A percentile compares a stretch with the other conserved stretches of the same genome.
Conservation (phyloP, 177 flowering plant genomes). For the Tripterygium wilfordii region DNA sequence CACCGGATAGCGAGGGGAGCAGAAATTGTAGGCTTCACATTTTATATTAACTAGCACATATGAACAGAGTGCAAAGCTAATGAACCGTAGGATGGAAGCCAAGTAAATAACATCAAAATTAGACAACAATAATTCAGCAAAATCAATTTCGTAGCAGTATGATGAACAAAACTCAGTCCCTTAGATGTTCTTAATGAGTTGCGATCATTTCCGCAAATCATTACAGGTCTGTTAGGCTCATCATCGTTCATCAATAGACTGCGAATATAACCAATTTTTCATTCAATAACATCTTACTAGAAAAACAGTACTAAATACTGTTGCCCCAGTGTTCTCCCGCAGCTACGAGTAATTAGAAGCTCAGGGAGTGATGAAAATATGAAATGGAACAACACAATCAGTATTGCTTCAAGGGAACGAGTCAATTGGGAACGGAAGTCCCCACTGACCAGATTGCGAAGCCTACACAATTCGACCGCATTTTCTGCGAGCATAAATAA, state of each 20-base stretch:
- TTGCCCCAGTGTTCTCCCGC: conserved; percentile 18
- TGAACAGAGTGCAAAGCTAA: no score
- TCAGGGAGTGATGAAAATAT: conserved; percentile 7
- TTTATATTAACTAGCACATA: no score
- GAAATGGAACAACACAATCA: conserved; percentile 21
- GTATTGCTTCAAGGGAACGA: conserved; percentile 36
- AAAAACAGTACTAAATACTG: no score
- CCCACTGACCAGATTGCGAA: conserved; percentile 28
- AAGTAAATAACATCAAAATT: no score
- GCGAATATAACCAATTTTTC: no score
- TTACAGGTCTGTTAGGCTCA: conserved; percentile 62
- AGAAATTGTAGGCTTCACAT: conserved; percentile 16
- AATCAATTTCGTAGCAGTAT: no score
- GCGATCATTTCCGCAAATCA: conserved; percentile 59
- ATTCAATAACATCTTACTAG: no score
- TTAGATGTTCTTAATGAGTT: conserved; percentile 46
- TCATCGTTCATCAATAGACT: conserved; percentile 33
- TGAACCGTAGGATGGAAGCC: neutral
- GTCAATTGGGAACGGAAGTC: conserved; percentile 24
- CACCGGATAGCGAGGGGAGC: conserved; percentile 47
- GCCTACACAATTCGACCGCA: no score
- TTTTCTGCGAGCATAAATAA: no score
- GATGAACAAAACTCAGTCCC: conserved; percentile 64
- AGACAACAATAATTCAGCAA: no score
- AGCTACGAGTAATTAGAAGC: neutral